Evolutionary conservation across 2,329 filamentous ascomycete species (phyloP), one percentile per base, ranked within the genome.

Genomic region (Beauveria varroae): DNA sequence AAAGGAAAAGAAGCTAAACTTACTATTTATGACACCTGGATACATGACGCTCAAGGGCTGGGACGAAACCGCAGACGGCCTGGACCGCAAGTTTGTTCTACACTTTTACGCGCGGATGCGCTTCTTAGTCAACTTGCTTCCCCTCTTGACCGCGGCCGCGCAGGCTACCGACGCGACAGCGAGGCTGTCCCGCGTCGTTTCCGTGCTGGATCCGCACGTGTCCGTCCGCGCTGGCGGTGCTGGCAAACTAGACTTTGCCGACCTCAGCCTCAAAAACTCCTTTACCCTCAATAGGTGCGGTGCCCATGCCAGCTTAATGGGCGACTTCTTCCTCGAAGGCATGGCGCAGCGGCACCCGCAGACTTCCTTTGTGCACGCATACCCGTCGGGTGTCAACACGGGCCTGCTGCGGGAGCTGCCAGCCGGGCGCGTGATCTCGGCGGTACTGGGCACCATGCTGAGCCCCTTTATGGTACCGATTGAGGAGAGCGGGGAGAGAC

Each of bases 61-160:
- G 3, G n/a, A 61, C 79, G 83, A 84, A 60, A 85, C 82, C 0
- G 57, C 71, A 0, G 85, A 87, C 69, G 81, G 80, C 10, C 73
- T 87, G 7, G 76, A 83, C 62, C 74, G 75, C 46, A 74, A 77
- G 34, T 74, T 78, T 51, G 73, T 79, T 5, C 75, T 86, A 26
- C 75, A 75, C 41, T 84, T 80, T 71, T 86, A 86, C 70, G 74
- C 79, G 10, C 82, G 84, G 40, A 77, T 81, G 64, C 80, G 81
- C 47, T 83, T 86, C 68, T 75, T 81, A 26, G 62, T 76, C 47
- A 82, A 84, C 57, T 76, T 87, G 2, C 78, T 86, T 9, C 84
- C 84, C 0, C 74, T 79, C 0, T 75, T 87, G 3, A 69, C 71
- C 5, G 67, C 65, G 22, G 63, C 58, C 4, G n/a, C 57, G 16